A percentile compares a stretch with the other conserved stretches of the same genome.
Evolutionary conservation across 805 yeast genomes (phyloP).

Genomic region (Nakazawaea laoshanensis): DNA sequence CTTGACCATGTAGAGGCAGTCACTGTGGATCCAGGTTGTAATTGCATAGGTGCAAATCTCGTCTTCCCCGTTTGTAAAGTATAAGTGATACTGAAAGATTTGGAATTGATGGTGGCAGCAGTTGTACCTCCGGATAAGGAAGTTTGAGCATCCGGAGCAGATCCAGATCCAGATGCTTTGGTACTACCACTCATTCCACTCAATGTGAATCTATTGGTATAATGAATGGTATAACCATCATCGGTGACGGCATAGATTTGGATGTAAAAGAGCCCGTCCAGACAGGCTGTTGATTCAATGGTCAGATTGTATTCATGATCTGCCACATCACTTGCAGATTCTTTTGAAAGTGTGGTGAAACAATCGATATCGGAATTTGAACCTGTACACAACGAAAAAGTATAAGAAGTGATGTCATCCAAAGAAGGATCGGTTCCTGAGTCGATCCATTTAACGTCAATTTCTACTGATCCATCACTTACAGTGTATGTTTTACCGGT

Average conservation of each 20-base stretch:
- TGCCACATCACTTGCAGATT: slow-evolving; percentile 21
- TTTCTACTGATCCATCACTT: slow-evolving; percentile 23
- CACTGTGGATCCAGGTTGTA: slow-evolving; percentile 68
- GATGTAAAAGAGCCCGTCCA: slow-evolving; percentile 62
- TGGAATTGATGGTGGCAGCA: slow-evolving; percentile 33
- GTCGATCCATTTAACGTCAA: slow-evolving; percentile 50
- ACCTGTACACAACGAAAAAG: slow-evolving; percentile 65
- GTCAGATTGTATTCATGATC: slow-evolving; percentile 31
- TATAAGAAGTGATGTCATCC: slow-evolving; percentile 31
- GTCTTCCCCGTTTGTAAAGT: slow-evolving; percentile 70
- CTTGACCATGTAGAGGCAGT: slow-evolving; percentile 63
- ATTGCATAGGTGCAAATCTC: slow-evolving; percentile 89
- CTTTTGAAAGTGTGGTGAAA: slow-evolving; percentile 21
- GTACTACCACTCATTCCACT: slow-evolving; percentile 64
- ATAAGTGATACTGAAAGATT: slow-evolving; percentile 63
- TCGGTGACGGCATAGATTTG: slow-evolving; percentile 50
- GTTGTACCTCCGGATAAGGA: slow-evolving; percentile 24
- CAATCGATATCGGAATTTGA: slow-evolving; percentile 38
- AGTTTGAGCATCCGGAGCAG: slow-evolving; percentile 33
- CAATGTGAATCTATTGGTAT: slow-evolving; percentile 57
- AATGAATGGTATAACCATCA: slow-evolving; percentile 49
- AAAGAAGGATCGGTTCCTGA: slow-evolving; percentile 41
- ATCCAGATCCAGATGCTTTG: slow-evolving; percentile 38
- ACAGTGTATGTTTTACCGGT: slow-evolving; percentile 31
- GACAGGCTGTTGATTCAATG: slow-evolving; percentile 35